Conservation (phyloP, 768 basidiomycete genomes). For the Mycena kentingensis region DNA sequence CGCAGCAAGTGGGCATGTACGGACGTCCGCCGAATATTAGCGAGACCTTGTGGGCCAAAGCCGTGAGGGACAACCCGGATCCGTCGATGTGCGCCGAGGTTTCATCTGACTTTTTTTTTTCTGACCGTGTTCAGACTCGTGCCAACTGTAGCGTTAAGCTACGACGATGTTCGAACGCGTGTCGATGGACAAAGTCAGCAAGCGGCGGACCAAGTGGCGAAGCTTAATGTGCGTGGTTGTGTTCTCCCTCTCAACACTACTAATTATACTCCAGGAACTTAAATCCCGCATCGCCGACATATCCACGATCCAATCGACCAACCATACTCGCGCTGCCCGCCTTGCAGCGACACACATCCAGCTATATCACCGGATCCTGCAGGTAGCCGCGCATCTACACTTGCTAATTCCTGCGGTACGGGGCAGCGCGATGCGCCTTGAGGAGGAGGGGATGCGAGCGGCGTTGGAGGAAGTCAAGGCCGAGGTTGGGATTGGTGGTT, state of each 20-base stretch:
- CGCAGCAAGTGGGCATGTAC: conserved; percentile 62
- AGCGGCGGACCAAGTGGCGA: conserved; percentile 66
- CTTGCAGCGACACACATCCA: conserved; percentile 67
- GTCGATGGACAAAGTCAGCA: conserved; percentile 74
- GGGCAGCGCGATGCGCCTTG: conserved; percentile 71
- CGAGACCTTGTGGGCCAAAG: conserved; percentile 77
- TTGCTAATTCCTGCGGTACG: conserved; percentile 77
- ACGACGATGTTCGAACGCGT: conserved; percentile 77
- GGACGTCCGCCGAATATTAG: conserved; percentile 73
- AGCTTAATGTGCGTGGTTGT: conserved; percentile 58
- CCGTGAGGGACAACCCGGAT: conserved; percentile 80
- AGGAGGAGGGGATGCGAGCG: conserved; percentile 76
- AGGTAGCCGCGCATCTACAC: conserved; percentile 74
- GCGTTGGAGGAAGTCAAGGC: conserved; percentile 74
- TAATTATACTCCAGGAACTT: conserved; percentile 51
- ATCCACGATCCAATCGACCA: conserved; percentile 61
- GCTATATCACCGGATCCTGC: conserved; percentile 67
- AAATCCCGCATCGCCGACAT: conserved; percentile 63
- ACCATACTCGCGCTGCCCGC: conserved; percentile 65
- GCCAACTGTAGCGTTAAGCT: conserved; percentile 65
- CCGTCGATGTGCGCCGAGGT: conserved; percentile 58
- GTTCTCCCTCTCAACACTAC: conserved; percentile 8
- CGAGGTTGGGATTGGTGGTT: conserved; percentile 51
- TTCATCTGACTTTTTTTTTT: not conserved
- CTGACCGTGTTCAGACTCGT: conserved; percentile 8